Base-by-base conservation (phyloP, 2,329 filamentous ascomycete genomes). In the Clonostachys rhizophaga region DNA sequence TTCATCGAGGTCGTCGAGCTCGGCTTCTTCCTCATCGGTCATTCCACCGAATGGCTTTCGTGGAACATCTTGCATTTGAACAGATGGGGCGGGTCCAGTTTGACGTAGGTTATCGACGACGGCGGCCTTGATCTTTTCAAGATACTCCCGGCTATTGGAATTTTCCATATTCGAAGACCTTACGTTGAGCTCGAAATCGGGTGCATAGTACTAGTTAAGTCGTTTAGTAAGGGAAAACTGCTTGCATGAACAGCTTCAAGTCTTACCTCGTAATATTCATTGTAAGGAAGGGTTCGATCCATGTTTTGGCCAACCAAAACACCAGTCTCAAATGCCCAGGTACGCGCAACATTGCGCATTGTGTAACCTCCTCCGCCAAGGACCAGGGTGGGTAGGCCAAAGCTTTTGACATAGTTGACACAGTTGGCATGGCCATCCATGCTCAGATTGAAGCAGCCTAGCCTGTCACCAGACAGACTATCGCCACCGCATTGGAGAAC, bases 401-500 rank as follows among this genome's bases (percentile, higher is more conserved):
- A 91, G 52, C 81, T 85, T 69, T 96, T 96, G 55, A 95, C 89
- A 57, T 87, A 97, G 54, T 86, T 86, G 55, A 97, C 90, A 64
- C 94, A 99, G 66, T 91, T 91, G 55, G 92, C 91, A 65, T 99
- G 94, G 5, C 92, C 92, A 58, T 86, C 85, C 81, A 99, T 96
- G 68, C 95, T 97, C 52, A 99, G 78, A 64, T 97, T 99, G 77
- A 99, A 99, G 66, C 91, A 95, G 45, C 94, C 94, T 0, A 99
- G 79, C 35, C 94, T 84, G 67, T 99, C 94, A 43, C 94, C 92
- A 30, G 91, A 95, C 14, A 99, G 78, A 58, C 88, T 95, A 71
- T 99, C 94, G 43, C 92, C 92, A 47, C 94, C 94, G 60, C 94
- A 99, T 65, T 99, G 94, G 5, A 99, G 78, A 6, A 97, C 94